Evolutionary conservation across 176 grass and related monocot genomes (phyloP), one percentile per base, ranked within the genome.

Genomic region (Paspalum vaginatum): DNA sequence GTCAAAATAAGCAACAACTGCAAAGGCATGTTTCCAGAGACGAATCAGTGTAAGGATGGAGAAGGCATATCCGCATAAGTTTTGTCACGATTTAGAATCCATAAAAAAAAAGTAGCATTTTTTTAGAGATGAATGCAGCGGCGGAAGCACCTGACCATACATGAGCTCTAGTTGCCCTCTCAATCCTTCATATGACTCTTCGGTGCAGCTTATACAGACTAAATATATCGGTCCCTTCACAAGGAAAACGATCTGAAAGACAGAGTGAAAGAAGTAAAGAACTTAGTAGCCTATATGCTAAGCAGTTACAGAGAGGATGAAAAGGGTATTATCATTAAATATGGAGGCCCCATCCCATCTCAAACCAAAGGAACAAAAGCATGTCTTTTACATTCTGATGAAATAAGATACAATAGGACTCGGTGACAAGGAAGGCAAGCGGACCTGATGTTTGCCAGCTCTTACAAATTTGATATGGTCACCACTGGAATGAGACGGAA

Each of bases 1-100:
- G 96, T 99, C 87, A 95, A 90, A 82, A 99, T 99, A 76, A 99
- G 92, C 77, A 99, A 78, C 72, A 93, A 88, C 96, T 99, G 92
- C 84, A 88, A 48, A 82, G 24, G 59, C 66, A 89, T 51, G 59
- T 81, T 73, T 53, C 7, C 46, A 39, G 11, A 84, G 42, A 82
- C 67, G 72, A 59, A 62, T 86, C 22, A 85, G 43, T 52, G 68
- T 24, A 77, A 84, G 55, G 60, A 74, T 43, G 68, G 65, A 75
- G 63, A 86, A 21, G 73, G 5, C 44, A 81, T 75, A 52, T 68
- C 50, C 20, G 15, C 76, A 24, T 25, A 43, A 54, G 11, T 61
- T 13, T 21, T 58, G 55, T 38, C 1, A 70, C 48, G 39, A 14
- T 21, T 26, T 16, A 27, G 22, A 75, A 9, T 46, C 2, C 2